Percentiles rank a stretch among this genome's conserved stretches.
phyloP scores from a whole-genome alignment of 2,329 filamentous ascomycete genomes.

The Ophiosphaerella herpotricha region DNA sequence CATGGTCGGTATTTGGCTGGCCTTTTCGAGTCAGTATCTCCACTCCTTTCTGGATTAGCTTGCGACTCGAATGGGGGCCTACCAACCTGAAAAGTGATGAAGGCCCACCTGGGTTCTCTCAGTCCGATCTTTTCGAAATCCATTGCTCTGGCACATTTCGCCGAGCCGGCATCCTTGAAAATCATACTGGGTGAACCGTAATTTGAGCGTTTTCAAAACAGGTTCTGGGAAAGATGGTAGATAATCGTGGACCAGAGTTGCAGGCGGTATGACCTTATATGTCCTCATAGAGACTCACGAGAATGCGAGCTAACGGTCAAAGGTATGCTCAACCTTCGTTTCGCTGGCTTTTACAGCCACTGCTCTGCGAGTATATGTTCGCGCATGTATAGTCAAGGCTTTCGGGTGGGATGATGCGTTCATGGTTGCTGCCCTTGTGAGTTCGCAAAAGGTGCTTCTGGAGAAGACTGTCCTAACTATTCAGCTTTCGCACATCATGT shows the following conservation, averaged over 20 bases:
- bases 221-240: conserved; percentile 25
- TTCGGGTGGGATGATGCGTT: conserved; percentile 43
- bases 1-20: conserved; percentile 7
- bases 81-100: conserved; percentile 3
- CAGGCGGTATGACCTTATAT: conserved; percentile 29
- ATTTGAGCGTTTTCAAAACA: conserved; percentile 5
- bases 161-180: conserved; percentile 10
- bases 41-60: neutral
- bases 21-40: neutral
- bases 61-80: conserved; percentile 7
- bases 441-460: neutral
- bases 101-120: neutral
- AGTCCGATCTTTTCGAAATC: neutral
- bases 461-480: conserved; percentile 2
- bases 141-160: conserved; percentile 21
- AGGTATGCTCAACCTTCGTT: conserved; percentile 46
- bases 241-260: conserved; percentile 38
- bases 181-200: conserved; percentile 20
- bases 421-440: conserved; percentile 38
- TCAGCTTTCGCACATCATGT: conserved; percentile 35
- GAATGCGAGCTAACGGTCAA: conserved; percentile 7
- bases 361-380: conserved; percentile 48
- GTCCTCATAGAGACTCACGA: neutral
- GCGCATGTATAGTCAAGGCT: conserved; percentile 46
- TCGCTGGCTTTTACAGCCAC: conserved; percentile 47